Base-by-base conservation (phyloP, 2,329 filamentous ascomycete species). In the Neonectria punicea region DNA sequence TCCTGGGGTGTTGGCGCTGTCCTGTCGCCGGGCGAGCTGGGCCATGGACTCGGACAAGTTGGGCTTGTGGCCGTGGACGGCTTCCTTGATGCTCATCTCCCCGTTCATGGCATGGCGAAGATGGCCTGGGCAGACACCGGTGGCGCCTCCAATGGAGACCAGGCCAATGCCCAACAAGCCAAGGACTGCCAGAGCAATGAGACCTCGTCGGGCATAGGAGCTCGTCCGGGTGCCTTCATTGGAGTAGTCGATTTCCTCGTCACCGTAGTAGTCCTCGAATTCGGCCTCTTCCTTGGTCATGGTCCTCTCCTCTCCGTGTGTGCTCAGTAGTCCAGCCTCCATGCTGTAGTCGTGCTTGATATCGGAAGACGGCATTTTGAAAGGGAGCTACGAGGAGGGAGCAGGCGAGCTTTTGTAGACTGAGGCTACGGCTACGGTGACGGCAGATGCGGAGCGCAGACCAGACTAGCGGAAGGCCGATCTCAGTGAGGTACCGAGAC, bases 1-100 rank as follows among this genome's bases (percentile, higher is more conserved):
- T 6, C 25, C 61, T 36, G 71, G 71, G 58, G 80, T 77, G 67
- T 89, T 75, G 49, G 39, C 39, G 8, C 18, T 36, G 28, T 51
- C 30, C 67, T 80, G 86, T 67, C 90, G 86, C 78, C 88, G 89
- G 41, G 87, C 91, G 61, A 93, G 80, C 62, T 88, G 86, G 60
- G 91, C 83, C 67, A 93, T 81, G 63, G 87, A 61, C 18, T 73
- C 67, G 43, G 71, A 73, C 47, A 73, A 53, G 60, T 73, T 71
- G 63, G 69, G 68, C 54, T 56, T 68, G 64, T 73, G 69, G 36
- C 67, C 58, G 49, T 51, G 70, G 61, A 73, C 65, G 53, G 64
- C 69, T 51, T 73, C 67, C 61, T 74, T 73, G 49, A 66, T 65
- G 28, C 64, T 28, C 13, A 67, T 22, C 22, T 68, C 65, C n/a